Evolutionary conservation across 306 rosid species (phyloP), one percentile per base, ranked within the genome.

Genomic region (Prosopis cineraria): DNA sequence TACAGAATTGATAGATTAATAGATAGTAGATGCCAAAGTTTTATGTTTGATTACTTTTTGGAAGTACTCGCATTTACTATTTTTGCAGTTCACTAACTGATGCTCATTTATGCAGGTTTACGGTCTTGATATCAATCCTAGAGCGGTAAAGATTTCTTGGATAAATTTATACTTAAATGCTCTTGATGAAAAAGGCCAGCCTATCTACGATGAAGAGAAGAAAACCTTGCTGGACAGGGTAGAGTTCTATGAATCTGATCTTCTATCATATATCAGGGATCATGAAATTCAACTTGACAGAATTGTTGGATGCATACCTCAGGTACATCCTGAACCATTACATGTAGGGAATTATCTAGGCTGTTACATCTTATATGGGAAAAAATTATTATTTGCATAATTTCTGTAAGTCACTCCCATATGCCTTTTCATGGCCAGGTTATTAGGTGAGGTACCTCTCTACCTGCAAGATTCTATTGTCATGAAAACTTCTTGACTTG

Each of bases 301-400:
- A 77, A 93, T 92, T 85, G 99, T 95, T 56, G 99, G 99, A 68
- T 95, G 99, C 90, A 95, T 95, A 77, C 99, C 99, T 79, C 99
- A 95, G 99, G 99, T 95, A 76, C 47, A 80, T 68, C 84, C 74
- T 36, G 4, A 58, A 64, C 68, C 43, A 58, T 72, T 33, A 56
- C 59, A 37, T 16, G 47, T 25, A 68, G 50, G 37, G 30, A 44
- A 55, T 10, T 56, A 37, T 60, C n/a, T 48, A 44, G 27, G 37
- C 10, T 68, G 16, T 33, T 55, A n/a, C n/a, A n/a, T n/a, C n/a
- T n/a, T n/a, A 31, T 56, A 66, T 43, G n/a, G 41, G 20, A 4
- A n/a, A n/a, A n/a, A n/a, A n/a, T n/a, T n/a, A n/a, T n/a, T n/a
- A 10, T 20, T 41, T 20, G 17, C 19, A 41, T 80, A 60, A 68